These are phyloP conservation scores for Polychaeton citri DNA, from an alignment of 2,329 filamentous ascomycete species.

Conservation along the genomic window DNA sequence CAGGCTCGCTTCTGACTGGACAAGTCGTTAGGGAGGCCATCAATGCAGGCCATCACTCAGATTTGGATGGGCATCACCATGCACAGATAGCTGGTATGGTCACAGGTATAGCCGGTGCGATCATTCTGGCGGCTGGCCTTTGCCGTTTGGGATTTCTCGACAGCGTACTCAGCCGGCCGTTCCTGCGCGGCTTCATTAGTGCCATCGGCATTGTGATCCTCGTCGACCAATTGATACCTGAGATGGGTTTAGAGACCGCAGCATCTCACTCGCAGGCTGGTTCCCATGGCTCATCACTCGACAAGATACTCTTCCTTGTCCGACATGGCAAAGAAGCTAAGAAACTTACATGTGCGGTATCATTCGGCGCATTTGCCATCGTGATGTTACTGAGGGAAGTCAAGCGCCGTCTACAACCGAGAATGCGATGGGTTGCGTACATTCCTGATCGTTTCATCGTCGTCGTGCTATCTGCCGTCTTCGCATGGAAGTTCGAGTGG, in stretches of 20 bases:
- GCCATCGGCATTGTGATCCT: conserved; percentile 94
- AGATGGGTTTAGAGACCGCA: conserved; percentile 60
- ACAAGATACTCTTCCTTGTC: conserved; percentile 72
- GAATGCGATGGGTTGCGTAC: conserved; percentile 70
- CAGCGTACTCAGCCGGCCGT: conserved; percentile 83
- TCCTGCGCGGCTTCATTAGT: conserved; percentile 89
- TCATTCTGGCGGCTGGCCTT: conserved; percentile 76
- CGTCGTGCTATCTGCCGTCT: conserved; percentile 68
- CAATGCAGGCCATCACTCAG: conserved; percentile 49
- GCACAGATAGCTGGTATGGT: conserved; percentile 79
- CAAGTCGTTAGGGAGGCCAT: conserved; percentile 71
- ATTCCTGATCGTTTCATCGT: conserved; percentile 84
- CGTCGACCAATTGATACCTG: conserved; percentile 85
- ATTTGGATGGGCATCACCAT: conserved; percentile 57
- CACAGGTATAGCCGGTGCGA: conserved; percentile 73
- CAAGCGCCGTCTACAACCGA: conserved; percentile 67
- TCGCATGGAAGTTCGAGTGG: conserved; percentile 68
- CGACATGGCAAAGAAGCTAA: conserved; percentile 54
- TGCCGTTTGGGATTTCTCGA: conserved; percentile 84
- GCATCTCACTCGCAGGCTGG: conserved; percentile 51
- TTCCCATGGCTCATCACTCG: conserved; percentile 70
- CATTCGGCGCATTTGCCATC: conserved; percentile 65
- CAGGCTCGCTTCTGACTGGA: conserved; percentile 80
- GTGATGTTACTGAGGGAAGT: conserved; percentile 78
- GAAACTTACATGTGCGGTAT: conserved; percentile 60